Conservation (phyloP, 441 rosid species). For the Erodium chrysanthum region DNA sequence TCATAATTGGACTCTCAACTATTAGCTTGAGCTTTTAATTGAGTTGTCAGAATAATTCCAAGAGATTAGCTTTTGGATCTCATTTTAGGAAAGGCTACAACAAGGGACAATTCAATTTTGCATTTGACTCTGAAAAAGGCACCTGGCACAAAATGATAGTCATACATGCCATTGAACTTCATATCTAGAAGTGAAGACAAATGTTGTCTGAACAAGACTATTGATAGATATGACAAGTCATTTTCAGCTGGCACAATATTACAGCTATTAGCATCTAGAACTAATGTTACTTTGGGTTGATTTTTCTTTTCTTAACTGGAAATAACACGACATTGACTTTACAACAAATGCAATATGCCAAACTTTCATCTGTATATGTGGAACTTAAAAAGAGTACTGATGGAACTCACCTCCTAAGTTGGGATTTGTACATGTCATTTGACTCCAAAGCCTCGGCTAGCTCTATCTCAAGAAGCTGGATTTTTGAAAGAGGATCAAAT, state of each 20-base stretch:
- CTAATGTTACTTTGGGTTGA: background rate
- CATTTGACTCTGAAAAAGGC: background rate
- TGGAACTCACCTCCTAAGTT: conserved; percentile 29
- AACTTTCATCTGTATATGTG: background rate
- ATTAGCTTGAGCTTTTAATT: background rate
- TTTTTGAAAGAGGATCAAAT: conserved; percentile 30
- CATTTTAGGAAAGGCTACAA: background rate
- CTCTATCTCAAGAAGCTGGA: conserved; percentile 35
- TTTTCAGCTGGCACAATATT: background rate
- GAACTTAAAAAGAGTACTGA: background rate
- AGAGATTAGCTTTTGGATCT: background rate
- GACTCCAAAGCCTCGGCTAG: conserved; percentile 27
- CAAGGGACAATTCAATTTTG: background rate
- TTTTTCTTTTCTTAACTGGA: background rate
- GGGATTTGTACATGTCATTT: conserved; percentile 26
- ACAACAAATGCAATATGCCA: background rate
- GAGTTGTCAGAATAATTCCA: background rate
- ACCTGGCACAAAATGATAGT: background rate
- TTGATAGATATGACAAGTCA: background rate
- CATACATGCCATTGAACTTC: background rate
- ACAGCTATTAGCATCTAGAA: background rate
- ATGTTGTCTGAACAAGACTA: background rate
- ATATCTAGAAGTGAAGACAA: background rate
- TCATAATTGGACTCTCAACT: too few relatives aligned
- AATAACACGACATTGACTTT: background rate